A percentile compares a stretch with the other conserved stretches of the same genome.
These are phyloP conservation scores for Chenopodium suecicum DNA, from an alignment of 148 eudicot species.

Conservation along the genomic window DNA sequence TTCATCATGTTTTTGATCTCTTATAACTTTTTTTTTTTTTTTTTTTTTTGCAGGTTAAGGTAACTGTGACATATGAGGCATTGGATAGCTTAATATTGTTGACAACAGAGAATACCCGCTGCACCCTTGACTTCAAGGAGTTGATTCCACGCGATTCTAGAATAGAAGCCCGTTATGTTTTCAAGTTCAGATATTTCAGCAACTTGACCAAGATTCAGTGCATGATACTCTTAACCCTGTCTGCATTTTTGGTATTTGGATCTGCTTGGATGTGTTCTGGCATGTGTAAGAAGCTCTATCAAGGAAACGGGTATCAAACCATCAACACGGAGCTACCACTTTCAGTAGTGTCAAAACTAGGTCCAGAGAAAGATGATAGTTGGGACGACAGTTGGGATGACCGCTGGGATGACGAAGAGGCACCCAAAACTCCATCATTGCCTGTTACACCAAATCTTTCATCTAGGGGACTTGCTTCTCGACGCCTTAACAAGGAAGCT, in stretches of 20 bases:
- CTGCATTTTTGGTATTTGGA: constrained; percentile 37
- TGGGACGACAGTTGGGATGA: constrained; percentile 81
- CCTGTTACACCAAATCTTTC: constrained; percentile 70
- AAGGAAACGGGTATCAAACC: constrained; percentile 45
- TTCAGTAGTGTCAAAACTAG: constrained; percentile 39
- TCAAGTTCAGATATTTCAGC: constrained; percentile 28
- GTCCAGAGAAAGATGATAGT: constrained; percentile 30
- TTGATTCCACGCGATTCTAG: constrained; percentile 27
- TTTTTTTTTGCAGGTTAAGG: constrained; percentile 51
- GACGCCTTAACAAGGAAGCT: constrained; percentile 60
- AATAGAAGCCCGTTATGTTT: constrained; percentile 28
- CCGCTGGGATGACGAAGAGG: constrained; percentile 72
- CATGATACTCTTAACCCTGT: constrained; percentile 30
- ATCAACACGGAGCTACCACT: constrained; percentile 70
- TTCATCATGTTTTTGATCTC: not conserved
- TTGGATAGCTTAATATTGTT: constrained; percentile 47
- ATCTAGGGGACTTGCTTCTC: constrained; percentile 61
- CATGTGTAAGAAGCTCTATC: constrained; percentile 32
- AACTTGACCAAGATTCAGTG: constrained; percentile 37
- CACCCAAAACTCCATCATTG: constrained; percentile 59
- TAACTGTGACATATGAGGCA: constrained; percentile 48
- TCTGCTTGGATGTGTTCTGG: constrained; percentile 46
- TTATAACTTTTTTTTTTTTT: not conserved
- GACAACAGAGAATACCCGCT: constrained; percentile 43
- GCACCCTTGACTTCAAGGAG: constrained; percentile 56